Evolutionary conservation across 164 flowering plant species (phyloP).

Genomic region (Warburgia ugandensis): DNA sequence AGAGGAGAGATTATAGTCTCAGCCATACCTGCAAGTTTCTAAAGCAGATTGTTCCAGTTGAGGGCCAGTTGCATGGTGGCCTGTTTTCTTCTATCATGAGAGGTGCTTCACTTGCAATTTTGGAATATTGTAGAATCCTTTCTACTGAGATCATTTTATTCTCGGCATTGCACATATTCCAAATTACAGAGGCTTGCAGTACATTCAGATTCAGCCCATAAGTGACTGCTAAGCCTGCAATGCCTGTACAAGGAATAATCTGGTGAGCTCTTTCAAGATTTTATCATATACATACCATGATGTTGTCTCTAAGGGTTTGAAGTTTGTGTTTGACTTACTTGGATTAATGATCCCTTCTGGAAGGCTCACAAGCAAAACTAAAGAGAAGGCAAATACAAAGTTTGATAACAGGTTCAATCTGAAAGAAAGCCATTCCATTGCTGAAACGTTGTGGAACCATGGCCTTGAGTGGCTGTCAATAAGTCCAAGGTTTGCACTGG

Average conservation of each 20-base stretch:
- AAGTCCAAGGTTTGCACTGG: slow-evolving; percentile 40
- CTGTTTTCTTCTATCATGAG: slow-evolving; percentile 56
- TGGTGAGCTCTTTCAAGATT: slow-evolving; percentile 4
- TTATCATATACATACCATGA: not conserved
- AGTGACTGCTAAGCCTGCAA: slow-evolving; percentile 95
- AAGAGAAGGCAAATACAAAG: slow-evolving; percentile 78
- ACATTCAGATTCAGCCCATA: slow-evolving; percentile 86
- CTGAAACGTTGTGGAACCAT: slow-evolving; percentile 88
- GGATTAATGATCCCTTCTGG: slow-evolving; percentile 90
- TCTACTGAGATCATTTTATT: slow-evolving; percentile 96
- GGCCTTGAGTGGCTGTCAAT: slow-evolving; percentile 74
- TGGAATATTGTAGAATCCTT: slow-evolving; percentile 86
- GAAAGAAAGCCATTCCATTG: slow-evolving; percentile 96
- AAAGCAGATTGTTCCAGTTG: slow-evolving; percentile 63
- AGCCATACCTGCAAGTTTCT: slow-evolving; percentile 65
- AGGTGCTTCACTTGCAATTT: slow-evolving; percentile 71
- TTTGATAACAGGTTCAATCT: slow-evolving; percentile 75
- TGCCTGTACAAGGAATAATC: slow-evolving; percentile 43
- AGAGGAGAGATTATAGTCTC: no score
- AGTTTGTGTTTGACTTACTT: slow-evolving; percentile 51
- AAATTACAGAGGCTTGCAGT: slow-evolving; percentile 74
- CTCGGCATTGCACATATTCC: slow-evolving; percentile 96
- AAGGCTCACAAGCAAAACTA: slow-evolving; percentile 75
- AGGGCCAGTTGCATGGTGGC: slow-evolving; percentile 80
- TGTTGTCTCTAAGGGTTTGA: not conserved